These are phyloP conservation scores for Marasmius sp. DNA, from an alignment of 1,284 basidiomycete genomes.

Conservation along the genomic window DNA sequence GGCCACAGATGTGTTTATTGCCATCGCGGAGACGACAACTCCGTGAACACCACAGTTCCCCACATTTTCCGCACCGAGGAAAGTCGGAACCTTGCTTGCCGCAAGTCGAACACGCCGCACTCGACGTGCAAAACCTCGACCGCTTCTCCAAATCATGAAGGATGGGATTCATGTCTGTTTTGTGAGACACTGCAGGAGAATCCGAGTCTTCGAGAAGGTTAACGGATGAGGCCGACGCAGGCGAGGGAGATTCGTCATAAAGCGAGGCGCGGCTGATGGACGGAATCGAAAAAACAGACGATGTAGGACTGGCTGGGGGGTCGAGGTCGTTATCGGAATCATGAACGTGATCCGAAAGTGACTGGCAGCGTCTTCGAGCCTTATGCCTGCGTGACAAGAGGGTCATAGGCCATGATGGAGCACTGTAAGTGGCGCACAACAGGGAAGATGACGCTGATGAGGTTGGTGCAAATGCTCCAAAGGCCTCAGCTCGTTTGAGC, in stretches of 20 bases:
- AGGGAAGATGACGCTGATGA: background rate
- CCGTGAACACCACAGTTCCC: slow-evolving; percentile 68
- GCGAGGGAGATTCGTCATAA: slow-evolving; percentile 11
- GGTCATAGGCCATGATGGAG: background rate
- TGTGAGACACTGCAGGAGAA: slow-evolving; percentile 23
- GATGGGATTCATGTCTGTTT: slow-evolving; percentile 42
- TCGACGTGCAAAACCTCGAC: slow-evolving; percentile 49
- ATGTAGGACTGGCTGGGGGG: slow-evolving; percentile 6
- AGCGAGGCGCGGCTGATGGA: slow-evolving; percentile 37
- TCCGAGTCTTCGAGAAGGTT: slow-evolving; percentile 24
- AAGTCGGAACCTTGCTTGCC: slow-evolving; percentile 57
- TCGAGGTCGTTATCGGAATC: slow-evolving; percentile 8
- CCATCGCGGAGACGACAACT: slow-evolving; percentile 56
- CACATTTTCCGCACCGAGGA: slow-evolving; percentile 64
- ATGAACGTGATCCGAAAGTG: slow-evolving; percentile 2
- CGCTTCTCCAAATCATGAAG: slow-evolving; percentile 54
- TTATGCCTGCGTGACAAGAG: background rate
- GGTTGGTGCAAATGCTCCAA: slow-evolving; percentile 1
- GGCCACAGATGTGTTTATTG: slow-evolving; percentile 46
- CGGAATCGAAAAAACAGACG: slow-evolving; percentile 21
- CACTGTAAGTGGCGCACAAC: background rate
- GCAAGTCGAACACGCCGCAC: slow-evolving; percentile 54
- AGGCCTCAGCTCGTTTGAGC: background rate
- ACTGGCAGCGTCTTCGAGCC: background rate
- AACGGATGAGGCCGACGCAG: slow-evolving; percentile 22